Base-by-base conservation (phyloP, 2,329 filamentous ascomycete genomes). In the Aspergillus persii region DNA sequence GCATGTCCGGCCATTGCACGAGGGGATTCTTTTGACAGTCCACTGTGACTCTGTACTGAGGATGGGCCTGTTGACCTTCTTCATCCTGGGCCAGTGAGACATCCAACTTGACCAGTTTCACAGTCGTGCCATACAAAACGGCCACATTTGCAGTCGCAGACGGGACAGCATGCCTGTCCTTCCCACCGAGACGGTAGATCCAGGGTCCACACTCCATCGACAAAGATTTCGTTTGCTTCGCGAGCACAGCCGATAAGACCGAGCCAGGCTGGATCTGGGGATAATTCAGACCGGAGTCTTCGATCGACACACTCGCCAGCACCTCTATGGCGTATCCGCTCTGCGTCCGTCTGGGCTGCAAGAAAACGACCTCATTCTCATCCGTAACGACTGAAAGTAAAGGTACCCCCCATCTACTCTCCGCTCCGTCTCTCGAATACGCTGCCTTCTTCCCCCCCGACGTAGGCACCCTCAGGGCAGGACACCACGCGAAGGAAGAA, bases 401-500 rank as follows among this genome's bases (percentile, higher is more conserved):
- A 41, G 76, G 65, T 33, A 69, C 60, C 54, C 69, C 79, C 77
- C 68, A 77, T 30, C 73, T 71, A 50, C 56, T 66, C 66, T 67
- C 69, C 8, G 61, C 46, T 0, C 60, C 54, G 8, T 58, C 56
- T 18, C 62, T 47, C 30, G 55, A 49, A 39, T 60, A 41, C 8
- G 60, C 27, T 15, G 39, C 54, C 29, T 15, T 31, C 44, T 51
- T 12, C 8, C 33, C 26, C 12, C 60, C 48, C 15, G 49, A 31
- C 7, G 53, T 18, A 26, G 69, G 66, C 6, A 64, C 51, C 50
- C 68, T 70, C 6, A 73, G 57, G 41, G 73, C 68, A 6, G 69
- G 66, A 48, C 71, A 73, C 78, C 78, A 80, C n/a, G 73, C 60
- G 61, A 80, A 80, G 15, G 76, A 70, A 36, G 76, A 71, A 52